These are phyloP conservation scores for Hygrophoropsis aurantiaca DNA, from an alignment of 768 basidiomycete genomes.

Conservation along the genomic window DNA sequence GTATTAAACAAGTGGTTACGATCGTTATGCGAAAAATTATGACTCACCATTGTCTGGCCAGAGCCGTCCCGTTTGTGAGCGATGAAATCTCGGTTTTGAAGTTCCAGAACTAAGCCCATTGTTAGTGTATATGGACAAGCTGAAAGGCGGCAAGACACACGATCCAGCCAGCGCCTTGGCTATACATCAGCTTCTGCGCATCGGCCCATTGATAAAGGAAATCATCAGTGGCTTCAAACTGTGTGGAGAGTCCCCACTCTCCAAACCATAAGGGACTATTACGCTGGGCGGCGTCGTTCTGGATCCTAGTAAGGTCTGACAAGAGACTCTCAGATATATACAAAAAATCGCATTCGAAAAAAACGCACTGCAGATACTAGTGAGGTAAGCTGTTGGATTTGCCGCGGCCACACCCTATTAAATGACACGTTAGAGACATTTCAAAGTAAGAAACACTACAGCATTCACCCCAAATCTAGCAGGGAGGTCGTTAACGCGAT, in stretches of 20 bases:
- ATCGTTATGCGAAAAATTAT: not conserved
- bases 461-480: conserved; percentile 56
- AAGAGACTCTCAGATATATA: not conserved
- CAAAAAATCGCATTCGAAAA: conserved; percentile 6
- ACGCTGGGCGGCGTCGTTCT: conserved; percentile 42
- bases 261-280: conserved; percentile 55
- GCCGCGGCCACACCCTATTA: conserved; percentile 67
- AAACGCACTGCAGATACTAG: conserved; percentile 63
- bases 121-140: not conserved
- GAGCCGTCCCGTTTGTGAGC: conserved; percentile 40
- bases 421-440: too few relatives aligned
- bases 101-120: conserved; percentile 56
- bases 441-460: not conserved
- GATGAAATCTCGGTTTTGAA: conserved; percentile 67
- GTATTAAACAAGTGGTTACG: not conserved
- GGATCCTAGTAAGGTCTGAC: conserved; percentile 60
- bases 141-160: conserved; percentile 18
- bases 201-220: conserved; percentile 73
- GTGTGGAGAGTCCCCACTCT: conserved; percentile 64
- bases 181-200: conserved; percentile 68
- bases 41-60: conserved; percentile 65
- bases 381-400: conserved; percentile 63
- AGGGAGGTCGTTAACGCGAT: not conserved
- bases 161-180: conserved; percentile 63
- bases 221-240: conserved; percentile 59